Evolutionary conservation across 768 basidiomycete genomes (phyloP), one percentile per base, ranked within the genome.

Genomic region (Suillus cothurnatus): DNA sequence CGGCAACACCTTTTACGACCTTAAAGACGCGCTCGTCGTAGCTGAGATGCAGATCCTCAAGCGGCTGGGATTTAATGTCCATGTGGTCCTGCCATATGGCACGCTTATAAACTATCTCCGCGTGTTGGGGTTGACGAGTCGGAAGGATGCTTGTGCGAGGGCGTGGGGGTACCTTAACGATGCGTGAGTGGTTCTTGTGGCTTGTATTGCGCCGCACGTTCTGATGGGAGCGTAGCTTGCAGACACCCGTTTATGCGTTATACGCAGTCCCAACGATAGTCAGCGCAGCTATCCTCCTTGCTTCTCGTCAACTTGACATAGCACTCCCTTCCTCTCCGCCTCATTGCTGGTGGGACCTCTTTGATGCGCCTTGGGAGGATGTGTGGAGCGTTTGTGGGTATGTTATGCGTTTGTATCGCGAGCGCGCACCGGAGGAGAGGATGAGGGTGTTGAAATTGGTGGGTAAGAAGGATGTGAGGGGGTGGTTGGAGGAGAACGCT

Each of bases 1-100:
- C 75, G 88, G 92, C 17, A 85, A 84, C 71, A 89, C 88, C 2
- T 99, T 97, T 72, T 98, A 98, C 80, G 93, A 96, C 67, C 83
- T 94, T 76, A 98, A 97, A 73, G 97, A 99, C 73, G 90, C 92
- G 8, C 81, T 98, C 58, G 94, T 98, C 26, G 91, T 96, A 17
- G 89, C 92, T 2, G 97, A 99, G 78, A 99, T 99, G 94, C 97
- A 99, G 75, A 86, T 99, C 26, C 83, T 99, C 68, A 99, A 99
- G 77, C 85, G 97, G 28, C 84, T 99, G 14, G 97, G 94, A 1
- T 99, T 99, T 80, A 93, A 98, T 72, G 93, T 97, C 47, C 90
- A 93, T 70, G 93, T 97, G 53, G 92, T 94, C 14, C 81, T 98
- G 38, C 95, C 97, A 4, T 99, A 99, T 69, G 94, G 92, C 39